Evolutionary conservation across 495 filamentous ascomycete genomes (phyloP), one percentile per base, ranked within the genome.

Genomic region (Penicillium alfredii): DNA sequence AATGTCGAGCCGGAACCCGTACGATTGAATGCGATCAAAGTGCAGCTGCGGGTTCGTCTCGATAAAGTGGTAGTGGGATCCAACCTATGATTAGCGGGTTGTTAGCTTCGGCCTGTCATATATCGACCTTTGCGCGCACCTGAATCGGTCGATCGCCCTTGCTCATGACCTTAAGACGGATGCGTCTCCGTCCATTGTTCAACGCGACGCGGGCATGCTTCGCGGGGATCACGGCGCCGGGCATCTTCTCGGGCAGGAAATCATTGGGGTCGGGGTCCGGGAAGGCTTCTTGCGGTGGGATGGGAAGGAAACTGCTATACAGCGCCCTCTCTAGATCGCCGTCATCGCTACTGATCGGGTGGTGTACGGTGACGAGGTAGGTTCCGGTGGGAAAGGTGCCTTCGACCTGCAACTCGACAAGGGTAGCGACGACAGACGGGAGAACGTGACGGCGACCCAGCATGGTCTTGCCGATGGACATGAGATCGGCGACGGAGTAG

Each of bases 1-100:
- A 25, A 97, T 89, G 53, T 98, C 89, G 13, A 98, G 72, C 8
- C 89, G 76, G 58, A 73, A 95, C 3, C 92, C 92, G 47, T 89
- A 89, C 1, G 89, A 73, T 32, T 77, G 76, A 17, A 77, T 58
- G n/a, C 92, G 84, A 59, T 98, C 92, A 58, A 98, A 98, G 53
- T 86, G 78, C 35, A 98, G 69, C 59, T 83, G 77, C 13, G 89
- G 85, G 55, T 98, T 98, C 13, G 79, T 83, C 68, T 98, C 92
- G 51, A 95, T 76, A 59, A 98, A 88, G 63, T 97, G 89, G 62
- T 97, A 98, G 59, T 98, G 92, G 38, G 86, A 94, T 12, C 92
- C 92, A 44, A 89, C 72, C 78, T 84, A 49, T n/a, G 7, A 14
- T 28, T 16, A 6, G 9, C 18, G 21, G 39, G n/a, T 12, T 18